Evolutionary conservation across 192 early-diverging fungal species (phyloP).

Genomic region (Coemansia interrupta): DNA sequence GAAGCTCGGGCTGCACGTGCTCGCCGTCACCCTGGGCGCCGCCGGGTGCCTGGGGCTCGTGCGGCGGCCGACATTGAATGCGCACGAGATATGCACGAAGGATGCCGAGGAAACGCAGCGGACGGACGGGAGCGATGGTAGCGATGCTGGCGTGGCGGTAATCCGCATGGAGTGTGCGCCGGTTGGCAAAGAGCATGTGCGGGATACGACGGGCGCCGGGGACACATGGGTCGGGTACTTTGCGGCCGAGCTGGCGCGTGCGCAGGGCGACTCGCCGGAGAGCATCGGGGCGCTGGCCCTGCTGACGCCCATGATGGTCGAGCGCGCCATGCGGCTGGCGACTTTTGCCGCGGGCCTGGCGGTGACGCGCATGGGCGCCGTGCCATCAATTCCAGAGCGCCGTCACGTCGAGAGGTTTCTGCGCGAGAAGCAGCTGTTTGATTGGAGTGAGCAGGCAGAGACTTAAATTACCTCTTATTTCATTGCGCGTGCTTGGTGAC

Average conservation of each 20-base stretch:
- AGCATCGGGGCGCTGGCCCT: conserved; percentile 26
- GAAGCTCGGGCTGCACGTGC: conserved; percentile 8
- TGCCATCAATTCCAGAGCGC: conserved; percentile 40
- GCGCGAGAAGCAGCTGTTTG: conserved; percentile 6
- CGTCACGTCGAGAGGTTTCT: conserved; percentile 29
- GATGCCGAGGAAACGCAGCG: background rate
- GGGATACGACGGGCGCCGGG: conserved; percentile 50
- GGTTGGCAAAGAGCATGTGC: conserved; percentile 22
- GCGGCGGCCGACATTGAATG: conserved; percentile 18
- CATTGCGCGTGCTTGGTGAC: background rate
- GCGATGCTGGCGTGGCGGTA: conserved; percentile 12
- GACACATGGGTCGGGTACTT: conserved; percentile 55
- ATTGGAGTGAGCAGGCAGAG: no score
- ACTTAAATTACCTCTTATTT: background rate
- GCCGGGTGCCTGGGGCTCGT: conserved; percentile 29
- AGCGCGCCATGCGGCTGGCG: conserved; percentile 35
- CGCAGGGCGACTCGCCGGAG: conserved; percentile 34
- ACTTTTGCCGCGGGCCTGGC: conserved; percentile 38
- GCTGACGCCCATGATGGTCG: conserved; percentile 33
- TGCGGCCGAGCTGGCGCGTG: conserved; percentile 37
- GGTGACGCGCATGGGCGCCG: conserved; percentile 39
- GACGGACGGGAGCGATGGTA: background rate
- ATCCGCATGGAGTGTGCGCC: conserved; percentile 21
- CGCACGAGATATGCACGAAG: conserved; percentile 1
- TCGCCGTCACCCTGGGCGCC: conserved; percentile 36